These are phyloP conservation scores for Citrus cavaleriei DNA, from an alignment of 345 rosid genomes.

Conservation along the genomic window DNA sequence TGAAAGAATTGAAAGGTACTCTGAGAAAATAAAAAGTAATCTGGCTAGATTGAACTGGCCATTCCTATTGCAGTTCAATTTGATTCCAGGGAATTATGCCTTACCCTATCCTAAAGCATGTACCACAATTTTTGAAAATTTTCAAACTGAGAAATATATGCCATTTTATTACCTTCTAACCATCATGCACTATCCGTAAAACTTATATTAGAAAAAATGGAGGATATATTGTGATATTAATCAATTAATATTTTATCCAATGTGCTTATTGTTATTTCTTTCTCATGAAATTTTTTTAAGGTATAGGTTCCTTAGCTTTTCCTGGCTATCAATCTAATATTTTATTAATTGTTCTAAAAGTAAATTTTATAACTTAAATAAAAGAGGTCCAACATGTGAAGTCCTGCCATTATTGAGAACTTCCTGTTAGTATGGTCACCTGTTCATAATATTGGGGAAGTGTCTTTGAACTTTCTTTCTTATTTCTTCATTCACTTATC, in stretches of 20 bases:
- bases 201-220: neutral
- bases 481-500: slow-evolving; percentile 8
- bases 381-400: neutral
- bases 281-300: neutral
- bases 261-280: neutral
- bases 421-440: slow-evolving; percentile 3
- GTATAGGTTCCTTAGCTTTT: neutral
- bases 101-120: neutral
- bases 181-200: neutral
- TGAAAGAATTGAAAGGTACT: neutral
- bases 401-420: neutral
- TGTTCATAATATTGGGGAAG: neutral
- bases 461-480: neutral
- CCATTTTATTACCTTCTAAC: neutral
- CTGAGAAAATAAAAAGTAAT: neutral
- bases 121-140: neutral
- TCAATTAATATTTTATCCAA: neutral
- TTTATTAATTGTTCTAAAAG: neutral
- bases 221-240: neutral
- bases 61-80: neutral
- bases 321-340: neutral
- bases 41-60: neutral
- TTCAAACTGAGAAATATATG: neutral
- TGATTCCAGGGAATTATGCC: neutral
- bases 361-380: neutral